A percentile compares a stretch with the other conserved stretches of the same genome.
These are phyloP conservation scores for Neocucurbitaria cava DNA, from an alignment of 2,329 filamentous ascomycete genomes.

Conservation along the genomic window DNA sequence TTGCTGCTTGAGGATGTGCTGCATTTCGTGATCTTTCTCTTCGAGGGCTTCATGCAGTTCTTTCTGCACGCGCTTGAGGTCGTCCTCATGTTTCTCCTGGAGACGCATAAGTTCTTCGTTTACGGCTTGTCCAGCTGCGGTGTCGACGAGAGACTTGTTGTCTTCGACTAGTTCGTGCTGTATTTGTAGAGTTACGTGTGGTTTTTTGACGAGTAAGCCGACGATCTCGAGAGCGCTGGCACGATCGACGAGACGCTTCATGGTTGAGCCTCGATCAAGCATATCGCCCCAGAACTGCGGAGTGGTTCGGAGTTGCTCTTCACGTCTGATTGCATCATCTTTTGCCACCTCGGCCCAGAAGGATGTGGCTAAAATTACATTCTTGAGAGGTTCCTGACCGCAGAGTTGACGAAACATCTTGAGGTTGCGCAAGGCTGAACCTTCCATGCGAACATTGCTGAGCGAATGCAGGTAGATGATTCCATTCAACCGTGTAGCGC, in stretches of 20 bases:
- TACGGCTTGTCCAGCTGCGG: conserved; percentile 21
- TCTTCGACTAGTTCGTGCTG: conserved; percentile 30
- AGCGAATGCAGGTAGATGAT: conserved; percentile 58
- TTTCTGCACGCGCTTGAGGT: neutral
- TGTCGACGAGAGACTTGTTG: conserved; percentile 20
- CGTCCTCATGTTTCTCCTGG: neutral
- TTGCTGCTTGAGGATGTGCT: neutral
- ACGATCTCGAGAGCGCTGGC: conserved; percentile 25
- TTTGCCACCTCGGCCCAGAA: conserved; percentile 47
- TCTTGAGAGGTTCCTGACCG: conserved; percentile 49
- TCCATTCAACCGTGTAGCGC: conserved; percentile 48
- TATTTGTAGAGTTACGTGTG: conserved; percentile 20
- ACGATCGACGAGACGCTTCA: conserved; percentile 13
- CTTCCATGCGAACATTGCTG: conserved; percentile 49
- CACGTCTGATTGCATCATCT: conserved; percentile 15
- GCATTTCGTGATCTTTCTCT: neutral
- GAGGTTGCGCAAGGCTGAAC: conserved; percentile 50
- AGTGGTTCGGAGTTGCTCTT: conserved; percentile 19
- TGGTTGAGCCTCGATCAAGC: conserved; percentile 16
- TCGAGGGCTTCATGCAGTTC: neutral
- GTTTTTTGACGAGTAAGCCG: conserved; percentile 4
- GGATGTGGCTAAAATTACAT: conserved; percentile 52
- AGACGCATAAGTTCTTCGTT: conserved; percentile 14
- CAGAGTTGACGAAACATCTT: conserved; percentile 55
- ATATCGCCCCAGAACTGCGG: conserved; percentile 26